Evolutionary conservation across 106 monocot species (phyloP).

Genomic region (Agapanthus africanus): DNA sequence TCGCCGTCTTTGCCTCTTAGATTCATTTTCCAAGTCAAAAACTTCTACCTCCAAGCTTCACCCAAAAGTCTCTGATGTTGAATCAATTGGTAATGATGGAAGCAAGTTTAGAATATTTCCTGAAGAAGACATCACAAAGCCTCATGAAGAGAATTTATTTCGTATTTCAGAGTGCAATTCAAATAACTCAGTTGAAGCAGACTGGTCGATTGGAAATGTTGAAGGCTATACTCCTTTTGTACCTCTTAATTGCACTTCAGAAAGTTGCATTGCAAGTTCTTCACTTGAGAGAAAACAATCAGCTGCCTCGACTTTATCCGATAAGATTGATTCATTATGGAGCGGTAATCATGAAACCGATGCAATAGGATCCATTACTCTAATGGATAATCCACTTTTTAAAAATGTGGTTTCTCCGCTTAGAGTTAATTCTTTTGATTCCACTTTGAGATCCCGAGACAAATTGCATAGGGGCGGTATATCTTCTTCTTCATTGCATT

Average conservation of each 20-base stretch:
- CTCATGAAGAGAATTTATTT: conserved; percentile 9
- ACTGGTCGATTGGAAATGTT: conserved; percentile 9
- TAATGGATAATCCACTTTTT: conserved; percentile 22
- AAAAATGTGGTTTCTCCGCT: conserved; percentile 18
- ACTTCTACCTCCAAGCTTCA: conserved; percentile 19
- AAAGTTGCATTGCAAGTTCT: neutral
- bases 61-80: conserved; percentile 16
- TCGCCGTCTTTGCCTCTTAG: conserved; percentile 40
- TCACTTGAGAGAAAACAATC: conserved; percentile 15
- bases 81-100: neutral
- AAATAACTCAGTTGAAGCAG: conserved; percentile 23
- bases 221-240: neutral
- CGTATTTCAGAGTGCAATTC: conserved; percentile 29
- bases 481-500: conserved; percentile 31
- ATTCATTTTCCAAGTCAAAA: conserved; percentile 44
- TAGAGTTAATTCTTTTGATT: neutral
- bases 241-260: neutral
- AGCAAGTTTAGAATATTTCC: conserved; percentile 6
- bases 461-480: conserved; percentile 12
- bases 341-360: conserved; percentile 31
- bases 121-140: conserved; percentile 9
- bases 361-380: conserved; percentile 14
- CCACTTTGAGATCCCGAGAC: neutral
- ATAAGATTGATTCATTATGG: conserved; percentile 88
- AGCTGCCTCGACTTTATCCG: conserved; percentile 43